phyloP scores from a whole-genome alignment of 2,329 filamentous ascomycete genomes.

The Fusarium liriodendri region DNA sequence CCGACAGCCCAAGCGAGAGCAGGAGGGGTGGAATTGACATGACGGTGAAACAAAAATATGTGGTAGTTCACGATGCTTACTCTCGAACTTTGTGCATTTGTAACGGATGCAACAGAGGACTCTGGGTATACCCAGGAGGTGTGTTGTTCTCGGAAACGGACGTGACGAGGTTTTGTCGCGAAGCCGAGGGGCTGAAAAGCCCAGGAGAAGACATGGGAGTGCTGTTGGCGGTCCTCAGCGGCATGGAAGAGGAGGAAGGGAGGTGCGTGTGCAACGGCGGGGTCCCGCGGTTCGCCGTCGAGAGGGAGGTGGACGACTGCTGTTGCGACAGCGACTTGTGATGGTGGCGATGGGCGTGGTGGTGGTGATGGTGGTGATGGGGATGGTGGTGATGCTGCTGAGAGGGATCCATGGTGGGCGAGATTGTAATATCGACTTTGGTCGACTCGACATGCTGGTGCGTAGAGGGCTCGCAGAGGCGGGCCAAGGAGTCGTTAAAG shows the following conservation, averaged over 20 bases:
- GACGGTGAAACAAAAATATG: constrained; percentile 1
- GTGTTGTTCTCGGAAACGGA: constrained; percentile 66
- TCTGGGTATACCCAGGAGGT: constrained; percentile 60
- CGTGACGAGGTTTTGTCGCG: constrained; percentile 55
- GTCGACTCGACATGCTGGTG: constrained; percentile 44
- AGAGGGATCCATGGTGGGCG: constrained; percentile 44
- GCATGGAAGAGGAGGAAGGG: constrained; percentile 52
- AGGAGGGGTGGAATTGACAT: constrained; percentile 1
- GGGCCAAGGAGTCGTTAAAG: constrained; percentile 33
- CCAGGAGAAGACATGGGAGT: constrained; percentile 72
- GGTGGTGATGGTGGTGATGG: constrained; percentile 35
- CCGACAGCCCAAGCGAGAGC: constrained; percentile 9
- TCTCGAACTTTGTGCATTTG: constrained; percentile 81
- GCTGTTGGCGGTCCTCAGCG: constrained; percentile 62
- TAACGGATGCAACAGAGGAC: constrained; percentile 75
- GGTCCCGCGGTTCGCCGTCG: constrained; percentile 38
- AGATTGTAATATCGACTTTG: constrained; percentile 34
- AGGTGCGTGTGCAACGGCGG: constrained; percentile 48
- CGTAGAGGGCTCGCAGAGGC: constrained; percentile 40
- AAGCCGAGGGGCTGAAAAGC: constrained; percentile 66
- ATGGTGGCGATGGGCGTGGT: constrained; percentile 37
- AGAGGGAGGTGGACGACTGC: constrained; percentile 44
- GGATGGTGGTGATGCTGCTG: constrained; percentile 41
- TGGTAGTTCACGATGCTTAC: constrained; percentile 60
- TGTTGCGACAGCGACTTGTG: constrained; percentile 46